Evolutionary conservation across 2,329 filamentous ascomycete genomes (phyloP).

Genomic region (Epichloe gansuensis): DNA sequence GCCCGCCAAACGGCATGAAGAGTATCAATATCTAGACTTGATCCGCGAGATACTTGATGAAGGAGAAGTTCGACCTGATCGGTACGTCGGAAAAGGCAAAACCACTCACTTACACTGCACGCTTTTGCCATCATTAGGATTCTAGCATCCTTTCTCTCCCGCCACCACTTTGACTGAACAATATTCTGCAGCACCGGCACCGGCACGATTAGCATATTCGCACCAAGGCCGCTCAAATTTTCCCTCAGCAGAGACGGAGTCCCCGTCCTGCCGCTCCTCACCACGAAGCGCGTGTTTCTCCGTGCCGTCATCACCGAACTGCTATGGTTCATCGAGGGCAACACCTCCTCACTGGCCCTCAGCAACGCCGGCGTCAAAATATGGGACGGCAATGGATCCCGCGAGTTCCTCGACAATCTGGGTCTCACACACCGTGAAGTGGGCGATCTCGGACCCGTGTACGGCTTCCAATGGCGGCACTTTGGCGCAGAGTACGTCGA

Average conservation of each 20-base stretch:
- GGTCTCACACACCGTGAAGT: conserved; percentile 70
- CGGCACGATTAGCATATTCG: conserved; percentile 81
- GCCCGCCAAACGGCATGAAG: conserved; percentile 48
- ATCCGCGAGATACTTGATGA: conserved; percentile 70
- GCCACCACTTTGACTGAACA: not conserved
- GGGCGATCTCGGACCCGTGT: conserved; percentile 88
- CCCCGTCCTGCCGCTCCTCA: conserved; percentile 79
- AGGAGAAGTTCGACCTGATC: conserved; percentile 82
- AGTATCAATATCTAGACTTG: conserved; percentile 85
- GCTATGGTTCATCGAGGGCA: conserved; percentile 86
- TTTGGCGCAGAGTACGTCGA: conserved; percentile 87
- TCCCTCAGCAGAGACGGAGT: conserved; percentile 49
- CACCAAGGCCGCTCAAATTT: conserved; percentile 78
- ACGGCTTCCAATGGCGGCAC: conserved; percentile 98
- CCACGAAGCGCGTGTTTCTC: conserved; percentile 91
- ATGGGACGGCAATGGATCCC: conserved; percentile 94
- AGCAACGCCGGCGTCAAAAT: conserved; percentile 79
- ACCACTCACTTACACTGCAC: not conserved
- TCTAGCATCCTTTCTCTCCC: not conserved
- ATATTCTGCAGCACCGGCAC: conserved; percentile 61
- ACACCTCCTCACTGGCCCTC: conserved; percentile 66
- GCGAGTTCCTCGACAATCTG: conserved; percentile 76
- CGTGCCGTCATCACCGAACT: conserved; percentile 84
- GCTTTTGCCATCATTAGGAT: not conserved
- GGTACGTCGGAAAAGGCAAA: conserved; percentile 32